Conservation (phyloP, 169 alveolate species). For the Plasmodium relictum region DNA sequence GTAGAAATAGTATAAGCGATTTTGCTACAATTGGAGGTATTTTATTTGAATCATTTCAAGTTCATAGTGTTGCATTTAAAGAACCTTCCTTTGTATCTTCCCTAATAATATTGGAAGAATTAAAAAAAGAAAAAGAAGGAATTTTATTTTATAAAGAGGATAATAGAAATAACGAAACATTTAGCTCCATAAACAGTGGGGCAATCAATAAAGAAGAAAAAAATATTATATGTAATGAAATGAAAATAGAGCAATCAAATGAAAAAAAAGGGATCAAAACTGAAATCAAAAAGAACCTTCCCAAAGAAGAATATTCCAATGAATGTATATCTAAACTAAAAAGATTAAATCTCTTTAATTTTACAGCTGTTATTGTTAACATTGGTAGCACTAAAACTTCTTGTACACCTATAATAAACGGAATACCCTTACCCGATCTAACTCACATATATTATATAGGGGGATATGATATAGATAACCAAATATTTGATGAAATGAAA, state of each 20-base stretch:
- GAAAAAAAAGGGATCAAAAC: background rate
- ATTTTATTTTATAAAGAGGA: slow-evolving; percentile 32
- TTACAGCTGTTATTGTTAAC: slow-evolving; percentile 47
- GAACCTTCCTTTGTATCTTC: slow-evolving; percentile 73
- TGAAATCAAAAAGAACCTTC: background rate
- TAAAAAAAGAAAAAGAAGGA: slow-evolving; percentile 17
- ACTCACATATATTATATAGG: slow-evolving; percentile 51
- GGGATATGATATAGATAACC: slow-evolving; percentile 77
- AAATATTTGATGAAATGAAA: slow-evolving; percentile 74
- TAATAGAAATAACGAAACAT: background rate
- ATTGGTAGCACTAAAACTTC: slow-evolving; percentile 68
- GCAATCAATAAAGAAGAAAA: background rate
- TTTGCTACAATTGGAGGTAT: slow-evolving; percentile 65
- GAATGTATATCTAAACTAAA: slow-evolving; percentile 23
- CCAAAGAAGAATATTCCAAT: slow-evolving; percentile 20
- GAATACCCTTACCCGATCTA: slow-evolving; percentile 69
- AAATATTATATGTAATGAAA: background rate
- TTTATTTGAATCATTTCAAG: slow-evolving; percentile 67
- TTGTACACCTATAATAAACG: slow-evolving; percentile 73
- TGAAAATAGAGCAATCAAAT: background rate
- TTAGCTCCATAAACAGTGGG: background rate
- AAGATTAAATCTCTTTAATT: slow-evolving; percentile 46
- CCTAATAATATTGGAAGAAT: slow-evolving; percentile 36
- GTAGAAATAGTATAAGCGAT: slow-evolving; percentile 56
- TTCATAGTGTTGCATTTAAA: slow-evolving; percentile 42